Evolutionary conservation across 2,329 filamentous ascomycete genomes (phyloP).

Genomic region (Claviceps fusiformis): DNA sequence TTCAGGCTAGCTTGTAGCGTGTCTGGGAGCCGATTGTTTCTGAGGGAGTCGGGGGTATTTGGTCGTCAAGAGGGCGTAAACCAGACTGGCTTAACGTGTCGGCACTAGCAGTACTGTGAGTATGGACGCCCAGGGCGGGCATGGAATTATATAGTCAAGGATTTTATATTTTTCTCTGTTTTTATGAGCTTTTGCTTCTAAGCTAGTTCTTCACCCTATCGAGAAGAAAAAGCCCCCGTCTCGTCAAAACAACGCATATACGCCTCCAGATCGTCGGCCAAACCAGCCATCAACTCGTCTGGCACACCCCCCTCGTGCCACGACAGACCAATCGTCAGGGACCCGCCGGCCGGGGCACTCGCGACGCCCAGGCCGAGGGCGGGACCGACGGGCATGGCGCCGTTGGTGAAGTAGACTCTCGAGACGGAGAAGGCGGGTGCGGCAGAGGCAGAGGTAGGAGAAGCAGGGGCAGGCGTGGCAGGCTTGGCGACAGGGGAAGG

Average conservation of each 20-base stretch:
- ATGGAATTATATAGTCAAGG: too few species aligned
- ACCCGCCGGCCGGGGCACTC: constrained; percentile 28
- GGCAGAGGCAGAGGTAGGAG: constrained; percentile 7
- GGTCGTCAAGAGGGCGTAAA: too few species aligned
- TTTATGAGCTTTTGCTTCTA: background rate
- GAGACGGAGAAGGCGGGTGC: constrained; percentile 22
- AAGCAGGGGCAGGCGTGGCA: background rate
- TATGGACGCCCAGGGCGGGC: too few species aligned
- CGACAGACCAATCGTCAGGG: constrained; percentile 28
- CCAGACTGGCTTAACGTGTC: too few species aligned
- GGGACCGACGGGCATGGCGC: constrained; percentile 28
- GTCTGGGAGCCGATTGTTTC: too few species aligned
- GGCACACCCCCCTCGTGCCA: constrained; percentile 35
- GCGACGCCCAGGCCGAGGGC: constrained; percentile 32
- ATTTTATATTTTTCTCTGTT: background rate
- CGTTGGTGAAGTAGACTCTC: constrained; percentile 36
- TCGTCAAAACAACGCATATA: constrained; percentile 11
- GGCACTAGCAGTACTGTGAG: too few species aligned
- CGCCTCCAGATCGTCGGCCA: constrained; percentile 23
- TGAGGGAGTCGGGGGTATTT: too few species aligned
- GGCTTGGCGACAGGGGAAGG: background rate
- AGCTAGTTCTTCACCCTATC: too few species aligned
- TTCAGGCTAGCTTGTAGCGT: too few species aligned
- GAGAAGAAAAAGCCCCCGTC: too few species aligned
- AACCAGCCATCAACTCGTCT: constrained; percentile 19